Evolutionary conservation across 2,329 filamentous ascomycete species (phyloP).

Genomic region (Ascochyta koolunga): DNA sequence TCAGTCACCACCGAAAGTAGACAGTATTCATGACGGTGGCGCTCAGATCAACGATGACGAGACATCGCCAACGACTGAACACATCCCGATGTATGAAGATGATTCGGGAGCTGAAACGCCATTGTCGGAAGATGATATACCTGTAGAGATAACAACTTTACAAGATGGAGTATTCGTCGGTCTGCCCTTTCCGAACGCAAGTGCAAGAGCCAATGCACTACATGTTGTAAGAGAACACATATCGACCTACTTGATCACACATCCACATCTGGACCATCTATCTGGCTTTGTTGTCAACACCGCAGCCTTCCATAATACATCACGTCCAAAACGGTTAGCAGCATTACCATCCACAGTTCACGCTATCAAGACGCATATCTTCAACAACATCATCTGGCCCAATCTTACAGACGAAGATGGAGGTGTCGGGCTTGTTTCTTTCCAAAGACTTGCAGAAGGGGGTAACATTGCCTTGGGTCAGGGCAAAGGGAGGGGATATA

Average conservation of each 20-base stretch:
- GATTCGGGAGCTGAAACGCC: constrained; percentile 39
- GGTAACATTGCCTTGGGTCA: constrained; percentile 84
- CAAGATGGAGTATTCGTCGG: constrained; percentile 78
- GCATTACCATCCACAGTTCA: constrained; percentile 88
- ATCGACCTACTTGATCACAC: constrained; percentile 89
- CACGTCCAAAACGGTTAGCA: constrained; percentile 81
- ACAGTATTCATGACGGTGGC: constrained; percentile 25
- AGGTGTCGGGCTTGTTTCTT: constrained; percentile 89
- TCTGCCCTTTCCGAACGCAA: constrained; percentile 70
- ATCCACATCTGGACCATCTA: constrained; percentile 96
- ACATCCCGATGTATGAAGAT: constrained; percentile 31
- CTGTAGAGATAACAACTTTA: constrained; percentile 61
- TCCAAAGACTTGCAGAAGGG: constrained; percentile 85
- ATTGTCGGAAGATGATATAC: constrained; percentile 30
- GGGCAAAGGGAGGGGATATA: constrained; percentile 80
- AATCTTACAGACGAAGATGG: constrained; percentile 96
- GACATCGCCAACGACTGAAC: constrained; percentile 34
- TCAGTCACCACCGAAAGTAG: constrained; percentile 16
- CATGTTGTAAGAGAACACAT: constrained; percentile 80
- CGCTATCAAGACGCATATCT: constrained; percentile 91
- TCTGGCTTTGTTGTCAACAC: constrained; percentile 93
- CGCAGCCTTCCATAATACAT: constrained; percentile 77
- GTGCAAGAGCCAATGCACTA: constrained; percentile 76
- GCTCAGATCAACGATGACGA: constrained; percentile 23
- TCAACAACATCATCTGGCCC: constrained; percentile 98